Evolutionary conservation across 2,329 filamentous ascomycete species (phyloP).

Genomic region (Hymenoscyphus fructigenus): DNA sequence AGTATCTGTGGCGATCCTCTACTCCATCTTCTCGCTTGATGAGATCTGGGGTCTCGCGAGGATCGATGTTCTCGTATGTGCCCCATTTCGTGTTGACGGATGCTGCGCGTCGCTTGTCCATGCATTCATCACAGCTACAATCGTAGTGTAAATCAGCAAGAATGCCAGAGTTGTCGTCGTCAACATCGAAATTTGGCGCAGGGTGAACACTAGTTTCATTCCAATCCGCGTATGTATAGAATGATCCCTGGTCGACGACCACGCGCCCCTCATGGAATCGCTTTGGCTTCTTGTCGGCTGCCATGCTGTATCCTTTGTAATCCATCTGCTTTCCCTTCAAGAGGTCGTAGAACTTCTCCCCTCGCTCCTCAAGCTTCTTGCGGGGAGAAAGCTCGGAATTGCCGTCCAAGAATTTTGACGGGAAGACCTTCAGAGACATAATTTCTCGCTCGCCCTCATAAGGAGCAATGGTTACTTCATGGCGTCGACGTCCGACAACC

Average conservation of each 20-base stretch:
- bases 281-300: constrained; percentile 25
- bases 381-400: constrained; percentile 20
- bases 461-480: constrained; percentile 29
- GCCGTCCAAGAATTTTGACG: constrained; percentile 23
- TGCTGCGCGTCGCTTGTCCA: constrained; percentile 22
- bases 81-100: constrained; percentile 25
- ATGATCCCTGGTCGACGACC: constrained; percentile 25
- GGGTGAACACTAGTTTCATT: constrained; percentile 23
- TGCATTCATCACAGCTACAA: constrained; percentile 23
- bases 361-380: constrained; percentile 24
- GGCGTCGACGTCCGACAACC: constrained; percentile 27
- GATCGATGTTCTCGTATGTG: constrained; percentile 26
- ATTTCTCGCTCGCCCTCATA: constrained; percentile 34
- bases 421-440: constrained; percentile 32
- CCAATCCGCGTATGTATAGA: constrained; percentile 28
- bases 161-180: constrained; percentile 25
- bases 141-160: constrained; percentile 25
- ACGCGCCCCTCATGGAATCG: constrained; percentile 25
- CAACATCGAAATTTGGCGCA: constrained; percentile 22
- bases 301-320: constrained; percentile 27
- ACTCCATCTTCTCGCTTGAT: constrained; percentile 9
- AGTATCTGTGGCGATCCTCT: constrained; percentile 21
- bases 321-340: constrained; percentile 29
- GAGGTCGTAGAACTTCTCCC: constrained; percentile 29
- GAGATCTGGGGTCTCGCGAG: constrained; percentile 19